Base-by-base conservation (phyloP, 2,329 filamentous ascomycete genomes). In the Aureobasidium sp. region DNA sequence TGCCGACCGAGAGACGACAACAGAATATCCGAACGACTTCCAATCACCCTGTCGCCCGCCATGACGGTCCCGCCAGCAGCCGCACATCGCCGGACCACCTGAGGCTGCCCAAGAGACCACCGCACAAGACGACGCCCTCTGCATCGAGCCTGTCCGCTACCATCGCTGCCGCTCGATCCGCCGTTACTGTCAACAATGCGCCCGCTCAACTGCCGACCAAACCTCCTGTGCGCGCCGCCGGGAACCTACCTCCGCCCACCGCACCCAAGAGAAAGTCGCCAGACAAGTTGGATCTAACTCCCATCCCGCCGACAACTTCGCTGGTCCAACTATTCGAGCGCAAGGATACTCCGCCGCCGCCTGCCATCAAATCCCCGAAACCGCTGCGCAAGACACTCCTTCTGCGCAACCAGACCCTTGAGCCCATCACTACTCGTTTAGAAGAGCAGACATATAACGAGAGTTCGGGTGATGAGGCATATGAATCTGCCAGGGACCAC, bases 311-410 rank as follows among this genome's bases (percentile, higher is more conserved):
- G 0, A 87, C 87, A 0, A 84, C 79, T 3, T 82, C 85, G 5
- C 77, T 90, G 22, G 86, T 90, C 60, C 82, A 82, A 42, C 80
- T 89, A 75, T 90, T 90, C 66, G 88, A 91, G 73, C 77, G 80
- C 65, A 79, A 76, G 42, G 63, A 63, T 48, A 58, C 65, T 47
- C n/a, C 55, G 15, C 36, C 53, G 20, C 15, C 17, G 27, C 44
- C 53, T 29, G 37, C 22, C 22, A 64, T 69, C 41, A 60, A 69
- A 42, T 76, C 75, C 14, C 77, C 77, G 1, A 79, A 78, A 65
- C 77, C 78, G 9, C 41, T 70, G 15, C 63, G 67, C 29, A 67
- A 62, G 55, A 66, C 68, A 11, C 25, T 49, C 1, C 42, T 66
- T 4, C 56, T 66, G 3, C 58, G 48, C 22, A 48, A 53, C 15